Evolutionary conservation across 257 asterid genomes (phyloP).

Genomic region (Verbascum thapsus): DNA sequence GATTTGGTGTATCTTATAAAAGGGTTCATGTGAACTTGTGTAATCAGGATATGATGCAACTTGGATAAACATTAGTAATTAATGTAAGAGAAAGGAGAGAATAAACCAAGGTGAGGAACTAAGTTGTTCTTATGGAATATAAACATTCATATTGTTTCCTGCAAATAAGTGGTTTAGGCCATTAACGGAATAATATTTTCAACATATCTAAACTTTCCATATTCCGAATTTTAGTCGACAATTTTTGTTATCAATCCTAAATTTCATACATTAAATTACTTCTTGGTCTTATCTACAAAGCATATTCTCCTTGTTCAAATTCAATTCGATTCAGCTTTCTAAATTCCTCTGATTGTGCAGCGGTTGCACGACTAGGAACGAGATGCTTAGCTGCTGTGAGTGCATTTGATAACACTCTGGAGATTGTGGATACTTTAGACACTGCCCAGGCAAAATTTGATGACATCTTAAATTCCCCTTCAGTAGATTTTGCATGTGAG

Average conservation of each 20-base stretch:
- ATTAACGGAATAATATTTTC: neutral
- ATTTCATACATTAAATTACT: slow-evolving; percentile 1
- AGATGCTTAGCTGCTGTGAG: slow-evolving; percentile 92
- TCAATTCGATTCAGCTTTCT: too few relatives aligned
- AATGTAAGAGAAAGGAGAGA: neutral
- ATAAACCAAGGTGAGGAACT: neutral
- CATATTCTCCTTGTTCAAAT: too few relatives aligned
- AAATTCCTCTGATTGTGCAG: slow-evolving; percentile 50
- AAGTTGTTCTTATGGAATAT: neutral
- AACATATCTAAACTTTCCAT: too few relatives aligned
- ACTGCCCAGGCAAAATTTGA: slow-evolving; percentile 88
- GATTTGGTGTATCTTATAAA: neutral
- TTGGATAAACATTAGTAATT: neutral
- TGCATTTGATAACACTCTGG: slow-evolving; percentile 88
- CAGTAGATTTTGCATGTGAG: slow-evolving; percentile 82
- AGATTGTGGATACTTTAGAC: slow-evolving; percentile 80
- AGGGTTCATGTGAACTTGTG: slow-evolving; percentile 9
- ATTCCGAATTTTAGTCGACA: too few relatives aligned
- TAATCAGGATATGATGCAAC: slow-evolving; percentile 4
- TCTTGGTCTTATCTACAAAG: slow-evolving; percentile 26
- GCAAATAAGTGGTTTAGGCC: neutral
- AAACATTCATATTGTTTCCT: neutral
- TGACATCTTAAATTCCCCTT: slow-evolving; percentile 76
- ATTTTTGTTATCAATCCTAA: slow-evolving; percentile 10
- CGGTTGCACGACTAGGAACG: slow-evolving; percentile 79